Percentiles rank a stretch among this genome's conserved stretches.
Conservation (phyloP, 371 early-diverging fungal species). For the Rhizopus stolonifer region DNA sequence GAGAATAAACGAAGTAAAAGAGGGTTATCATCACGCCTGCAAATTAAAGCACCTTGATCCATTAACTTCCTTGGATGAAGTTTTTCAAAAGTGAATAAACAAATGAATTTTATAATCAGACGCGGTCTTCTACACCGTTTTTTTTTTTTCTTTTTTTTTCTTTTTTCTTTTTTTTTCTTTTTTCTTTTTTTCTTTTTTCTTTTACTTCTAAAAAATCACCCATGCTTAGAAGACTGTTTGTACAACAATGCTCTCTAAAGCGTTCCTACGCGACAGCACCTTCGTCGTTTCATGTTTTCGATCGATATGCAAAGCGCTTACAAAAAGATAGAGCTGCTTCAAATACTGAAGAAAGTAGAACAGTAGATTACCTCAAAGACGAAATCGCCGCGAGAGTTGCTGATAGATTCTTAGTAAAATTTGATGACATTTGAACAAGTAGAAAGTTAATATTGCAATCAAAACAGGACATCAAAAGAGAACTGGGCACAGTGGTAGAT, state of each 20-base stretch:
- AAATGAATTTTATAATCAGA: neutral
- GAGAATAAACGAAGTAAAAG: slow-evolving; percentile 33
- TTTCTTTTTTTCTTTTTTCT: no score
- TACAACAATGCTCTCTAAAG: neutral
- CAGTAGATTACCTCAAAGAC: slow-evolving; percentile 91
- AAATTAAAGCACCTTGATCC: slow-evolving; percentile 26
- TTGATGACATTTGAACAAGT: neutral
- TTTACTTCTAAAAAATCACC: neutral
- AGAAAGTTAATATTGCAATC: neutral
- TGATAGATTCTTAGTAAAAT: slow-evolving; percentile 78
- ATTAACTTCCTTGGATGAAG: neutral
- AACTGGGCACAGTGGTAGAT: slow-evolving; percentile 84
- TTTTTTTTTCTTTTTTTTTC: neutral
- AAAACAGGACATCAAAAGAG: slow-evolving; percentile 72
- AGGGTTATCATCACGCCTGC: slow-evolving; percentile 36
- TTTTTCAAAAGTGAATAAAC: slow-evolving; percentile 1
- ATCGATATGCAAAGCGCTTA: slow-evolving; percentile 68
- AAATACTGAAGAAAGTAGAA: slow-evolving; percentile 58
- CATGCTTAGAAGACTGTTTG: neutral
- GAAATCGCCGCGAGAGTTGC: slow-evolving; percentile 87
- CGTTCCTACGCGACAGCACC: slow-evolving; percentile 19
- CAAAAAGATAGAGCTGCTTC: slow-evolving; percentile 83
- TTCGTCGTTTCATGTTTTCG: slow-evolving; percentile 67
- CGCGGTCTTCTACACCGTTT: neutral
- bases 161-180: neutral